These are phyloP conservation scores for Phytophthora citrophthora DNA, from an alignment of 352 stramenopile genomes.

Conservation along the genomic window DNA sequence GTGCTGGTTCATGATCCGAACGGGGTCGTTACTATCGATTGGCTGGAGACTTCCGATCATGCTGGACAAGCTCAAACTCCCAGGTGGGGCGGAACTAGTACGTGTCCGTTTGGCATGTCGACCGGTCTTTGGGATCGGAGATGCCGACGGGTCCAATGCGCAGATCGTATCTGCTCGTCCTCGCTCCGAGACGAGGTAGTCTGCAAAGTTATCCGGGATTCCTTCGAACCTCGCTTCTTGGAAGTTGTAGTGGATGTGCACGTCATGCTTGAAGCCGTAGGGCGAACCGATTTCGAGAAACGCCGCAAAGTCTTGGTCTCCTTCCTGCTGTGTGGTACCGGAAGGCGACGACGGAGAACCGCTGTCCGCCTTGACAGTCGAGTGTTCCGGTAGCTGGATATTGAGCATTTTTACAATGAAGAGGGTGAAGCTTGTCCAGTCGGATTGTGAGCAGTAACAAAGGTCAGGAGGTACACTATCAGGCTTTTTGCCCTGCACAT, in stretches of 20 bases:
- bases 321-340: slow-evolving; percentile 18
- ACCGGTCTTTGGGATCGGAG: slow-evolving; percentile 12
- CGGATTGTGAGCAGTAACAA: slow-evolving; percentile 26
- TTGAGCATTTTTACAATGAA: slow-evolving; percentile 38
- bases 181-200: slow-evolving; percentile 55
- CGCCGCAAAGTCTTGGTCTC: slow-evolving; percentile 39
- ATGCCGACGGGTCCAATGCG: slow-evolving; percentile 7
- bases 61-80: slow-evolving; percentile 38
- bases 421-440: slow-evolving; percentile 17
- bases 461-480: not conserved
- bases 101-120: slow-evolving; percentile 41
- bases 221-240: slow-evolving; percentile 87
- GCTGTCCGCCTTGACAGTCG: slow-evolving; percentile 34
- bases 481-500: slow-evolving; percentile 5
- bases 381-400: slow-evolving; percentile 48
- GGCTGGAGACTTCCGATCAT: slow-evolving; percentile 36
- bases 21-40: slow-evolving; percentile 35
- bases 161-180: slow-evolving; percentile 29
- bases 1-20: slow-evolving; percentile 81
- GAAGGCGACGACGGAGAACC: slow-evolving; percentile 43
- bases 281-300: slow-evolving; percentile 74
- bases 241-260: slow-evolving; percentile 91
- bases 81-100: slow-evolving; percentile 43
- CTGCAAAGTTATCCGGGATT: slow-evolving; percentile 81
- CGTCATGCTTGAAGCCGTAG: slow-evolving; percentile 80